Percentiles rank a stretch among this genome's conserved stretches.
Conservation (phyloP, 2,329 filamentous ascomycete genomes). For the Bipolaris gigantea region DNA sequence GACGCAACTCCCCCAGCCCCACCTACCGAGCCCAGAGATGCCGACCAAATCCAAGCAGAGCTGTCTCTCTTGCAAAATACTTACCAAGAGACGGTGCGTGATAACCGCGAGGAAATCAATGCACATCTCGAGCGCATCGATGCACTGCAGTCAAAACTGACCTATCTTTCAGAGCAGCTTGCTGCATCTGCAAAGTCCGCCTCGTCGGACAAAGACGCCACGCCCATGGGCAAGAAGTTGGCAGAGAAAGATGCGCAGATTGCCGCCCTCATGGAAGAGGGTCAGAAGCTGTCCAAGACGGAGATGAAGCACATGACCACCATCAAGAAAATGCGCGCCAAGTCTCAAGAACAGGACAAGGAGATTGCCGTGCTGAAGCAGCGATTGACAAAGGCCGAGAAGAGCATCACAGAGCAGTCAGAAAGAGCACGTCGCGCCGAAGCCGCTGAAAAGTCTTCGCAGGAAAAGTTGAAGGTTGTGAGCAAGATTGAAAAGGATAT, state of each 20-base stretch:
- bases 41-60: constrained; percentile 47
- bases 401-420: constrained; percentile 62
- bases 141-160: constrained; percentile 85
- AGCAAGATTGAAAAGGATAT: constrained; percentile 60
- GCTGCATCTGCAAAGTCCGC: constrained; percentile 73
- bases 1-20: constrained; percentile 36
- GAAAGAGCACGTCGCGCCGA: constrained; percentile 65
- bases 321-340: constrained; percentile 74
- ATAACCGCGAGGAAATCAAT: constrained; percentile 80
- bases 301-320: constrained; percentile 82
- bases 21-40: constrained; percentile 34
- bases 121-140: constrained; percentile 87
- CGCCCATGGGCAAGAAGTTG: constrained; percentile 68
- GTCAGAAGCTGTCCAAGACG: constrained; percentile 80
- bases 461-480: constrained; percentile 58
- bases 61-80: constrained; percentile 55
- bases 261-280: constrained; percentile 86
- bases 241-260: constrained; percentile 91
- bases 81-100: constrained; percentile 55
- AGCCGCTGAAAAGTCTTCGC: constrained; percentile 58
- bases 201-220: constrained; percentile 48
- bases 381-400: constrained; percentile 68
- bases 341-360: constrained; percentile 57
- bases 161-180: constrained; percentile 81
- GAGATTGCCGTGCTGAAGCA: constrained; percentile 55